phyloP scores from a whole-genome alignment of 768 basidiomycete species.

The Suillus luteus region DNA sequence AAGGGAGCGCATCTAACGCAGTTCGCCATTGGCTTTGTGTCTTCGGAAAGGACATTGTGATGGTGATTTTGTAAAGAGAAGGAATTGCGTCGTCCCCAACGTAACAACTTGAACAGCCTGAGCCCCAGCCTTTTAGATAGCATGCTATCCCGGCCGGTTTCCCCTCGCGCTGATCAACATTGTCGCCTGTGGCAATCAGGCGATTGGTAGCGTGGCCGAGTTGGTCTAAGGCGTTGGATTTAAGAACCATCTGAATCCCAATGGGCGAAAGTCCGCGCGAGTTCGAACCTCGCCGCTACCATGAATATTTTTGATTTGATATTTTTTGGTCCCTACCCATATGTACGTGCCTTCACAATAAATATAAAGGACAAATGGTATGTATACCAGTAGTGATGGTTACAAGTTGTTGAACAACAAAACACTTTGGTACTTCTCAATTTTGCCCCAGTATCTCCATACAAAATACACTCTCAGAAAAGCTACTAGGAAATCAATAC shows the following conservation, averaged over 20 bases:
- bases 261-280: slow-evolving; percentile 84
- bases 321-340: not conserved
- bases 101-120: not conserved
- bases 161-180: not conserved
- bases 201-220: slow-evolving; percentile 75
- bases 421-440: not conserved
- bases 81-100: not conserved
- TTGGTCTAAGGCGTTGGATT: slow-evolving; percentile 92
- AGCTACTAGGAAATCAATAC: slow-evolving; percentile 26
- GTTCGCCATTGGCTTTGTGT: slow-evolving; percentile 49
- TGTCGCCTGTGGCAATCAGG: not conserved
- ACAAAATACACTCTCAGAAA: slow-evolving; percentile 20
- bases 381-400: not conserved
- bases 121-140: not conserved
- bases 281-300: slow-evolving; percentile 91
- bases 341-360: not conserved
- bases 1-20: slow-evolving; percentile 56
- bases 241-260: slow-evolving; percentile 75
- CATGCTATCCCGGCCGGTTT: no score
- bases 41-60: slow-evolving; percentile 27
- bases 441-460: not conserved
- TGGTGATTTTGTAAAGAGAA: not conserved
- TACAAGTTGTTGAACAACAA: slow-evolving; percentile 9
- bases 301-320: slow-evolving; percentile 28
- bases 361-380: not conserved